Base-by-base conservation (phyloP, 495 filamentous ascomycete species). In the Neurospora sp. region DNA sequence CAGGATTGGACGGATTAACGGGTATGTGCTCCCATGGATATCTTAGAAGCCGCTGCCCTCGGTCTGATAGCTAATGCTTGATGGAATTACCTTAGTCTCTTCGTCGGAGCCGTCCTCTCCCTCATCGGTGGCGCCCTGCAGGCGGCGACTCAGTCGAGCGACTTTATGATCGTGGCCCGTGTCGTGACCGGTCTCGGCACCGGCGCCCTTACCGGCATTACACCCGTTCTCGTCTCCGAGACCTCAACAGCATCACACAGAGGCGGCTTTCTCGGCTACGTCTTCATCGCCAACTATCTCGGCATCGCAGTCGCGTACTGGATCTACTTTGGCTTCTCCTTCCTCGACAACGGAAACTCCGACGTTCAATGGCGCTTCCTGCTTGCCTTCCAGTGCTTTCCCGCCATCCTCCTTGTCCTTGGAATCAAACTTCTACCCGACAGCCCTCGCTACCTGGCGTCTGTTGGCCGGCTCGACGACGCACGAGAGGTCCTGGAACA, bases 271-370 rank as follows among this genome's bases (percentile, higher is more conserved):
- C 78, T 88, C 27, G 86, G 84, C 39, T 84, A 85, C 70, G 84
- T 85, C 69, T 88, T 89, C 79, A 87, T 88, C 73, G 85, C 85
- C 8, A 87, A 86, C 74, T 86, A 88, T 75, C 81, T 89, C 12
- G 88, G 89, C 70, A 88, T 91, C 39, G 84, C 85, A 4, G 79
- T 90, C 39, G 88, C 89, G 9, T 90, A 90, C 79, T 91, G 88
- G 89, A 81, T 90, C 73, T 86, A 86, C 23, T 90, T 89, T 74
- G 86, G 87, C 48, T 75, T 89, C 59, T 82, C 87, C 14, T 87
- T 85, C 72, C 79, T 88, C 74, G 76, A 88, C 70, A 77, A 85
- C 71, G 86, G 84, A 44, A 78, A 70, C 14, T 90, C 59, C 77
- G 86, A 77, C 88, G 87, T 87, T 14, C 54, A 62, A 20, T 62